Base-by-base conservation (phyloP, 83 land plant genomes). In the Picea abies region DNA sequence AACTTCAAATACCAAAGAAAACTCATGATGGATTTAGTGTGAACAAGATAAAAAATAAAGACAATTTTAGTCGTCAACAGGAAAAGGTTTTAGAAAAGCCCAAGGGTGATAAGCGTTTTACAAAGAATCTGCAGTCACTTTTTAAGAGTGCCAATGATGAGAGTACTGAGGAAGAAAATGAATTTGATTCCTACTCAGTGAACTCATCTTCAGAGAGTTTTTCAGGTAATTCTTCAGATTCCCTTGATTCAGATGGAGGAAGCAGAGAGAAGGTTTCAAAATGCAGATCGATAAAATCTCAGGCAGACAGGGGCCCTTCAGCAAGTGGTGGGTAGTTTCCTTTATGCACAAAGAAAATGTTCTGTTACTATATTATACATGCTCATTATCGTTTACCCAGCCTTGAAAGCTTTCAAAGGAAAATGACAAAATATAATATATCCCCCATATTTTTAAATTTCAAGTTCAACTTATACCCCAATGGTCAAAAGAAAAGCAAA, bases 161-260 rank as follows among this genome's bases (percentile, higher is more conserved):
- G 76, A 44, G 76, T 72, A 72, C 23, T 39, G 76, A 72, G 12
- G 76, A 49, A 72, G 76, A 72, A 20, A 41, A 41, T 72, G 52
- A 17, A 37, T 1, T 1, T 19, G 10, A 39, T 41, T 72, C 76
- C 14, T 37, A 35, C 22, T 35, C 5, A 19, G 11, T 5, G 11
- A 72, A 22, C 76, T 72, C 76, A 72, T 72, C 52, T 39, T 72
- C 56, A 72, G 44, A 72, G 76, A 39, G 76, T 10, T 7, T n/a
- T 72, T 19, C 76, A 41, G 44, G 25, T 20, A 22, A 72, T n/a
- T 72, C 76, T 44, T 41, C 56, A 41, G 25, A 72, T n/a, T 72
- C 76, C 4, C n/a, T 39, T 72, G 56, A 72, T 41, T 72, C 56
- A 72, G 76, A 39, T 71, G 23, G 23, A 44, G 76, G 12, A 72